These are phyloP conservation scores for Cutaneotrichosporon sp. DNA, from an alignment of 1,284 basidiomycete genomes.

Conservation along the genomic window DNA sequence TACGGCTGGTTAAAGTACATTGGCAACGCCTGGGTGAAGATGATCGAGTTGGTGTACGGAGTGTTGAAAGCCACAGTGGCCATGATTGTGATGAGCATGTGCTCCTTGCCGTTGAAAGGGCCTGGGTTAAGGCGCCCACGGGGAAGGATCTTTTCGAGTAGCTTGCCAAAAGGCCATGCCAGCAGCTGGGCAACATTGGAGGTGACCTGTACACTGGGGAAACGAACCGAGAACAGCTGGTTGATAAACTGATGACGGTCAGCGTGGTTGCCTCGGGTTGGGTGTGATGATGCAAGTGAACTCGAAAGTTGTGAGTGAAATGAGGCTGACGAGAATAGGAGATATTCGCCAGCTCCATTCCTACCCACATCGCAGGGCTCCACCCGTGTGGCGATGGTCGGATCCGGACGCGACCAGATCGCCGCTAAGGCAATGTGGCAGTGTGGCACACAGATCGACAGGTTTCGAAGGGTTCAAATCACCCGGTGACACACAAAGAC, in stretches of 20 bases:
- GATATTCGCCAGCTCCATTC: no score
- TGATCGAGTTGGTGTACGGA: constrained; percentile 46
- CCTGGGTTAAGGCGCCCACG: constrained; percentile 40
- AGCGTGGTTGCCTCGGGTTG: no score
- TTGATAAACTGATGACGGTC: constrained; percentile 54
- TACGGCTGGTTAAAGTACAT: constrained; percentile 40
- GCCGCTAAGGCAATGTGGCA: no score
- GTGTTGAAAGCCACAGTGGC: constrained; percentile 37
- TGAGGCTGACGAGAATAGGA: no score
- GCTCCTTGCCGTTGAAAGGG: constrained; percentile 52
- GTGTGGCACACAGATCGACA: no score
- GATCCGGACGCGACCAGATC: no score
- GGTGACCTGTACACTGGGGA: constrained; percentile 29
- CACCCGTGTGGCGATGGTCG: no score
- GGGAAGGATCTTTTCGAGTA: constrained; percentile 15
- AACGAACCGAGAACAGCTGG: constrained; percentile 49
- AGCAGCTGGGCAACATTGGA: constrained; percentile 34
- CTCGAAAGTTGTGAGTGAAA: no score
- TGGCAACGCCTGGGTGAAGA: constrained; percentile 35
- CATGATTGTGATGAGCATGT: constrained; percentile 43
- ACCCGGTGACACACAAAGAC: no score
- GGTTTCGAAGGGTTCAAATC: no score
- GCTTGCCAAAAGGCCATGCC: constrained; percentile 29
- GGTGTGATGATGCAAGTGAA: no score
- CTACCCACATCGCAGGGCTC: no score